Evolutionary conservation across 306 rosid genomes (phyloP), one percentile per base, ranked within the genome.

Genomic region (Fragaria ananassa): DNA sequence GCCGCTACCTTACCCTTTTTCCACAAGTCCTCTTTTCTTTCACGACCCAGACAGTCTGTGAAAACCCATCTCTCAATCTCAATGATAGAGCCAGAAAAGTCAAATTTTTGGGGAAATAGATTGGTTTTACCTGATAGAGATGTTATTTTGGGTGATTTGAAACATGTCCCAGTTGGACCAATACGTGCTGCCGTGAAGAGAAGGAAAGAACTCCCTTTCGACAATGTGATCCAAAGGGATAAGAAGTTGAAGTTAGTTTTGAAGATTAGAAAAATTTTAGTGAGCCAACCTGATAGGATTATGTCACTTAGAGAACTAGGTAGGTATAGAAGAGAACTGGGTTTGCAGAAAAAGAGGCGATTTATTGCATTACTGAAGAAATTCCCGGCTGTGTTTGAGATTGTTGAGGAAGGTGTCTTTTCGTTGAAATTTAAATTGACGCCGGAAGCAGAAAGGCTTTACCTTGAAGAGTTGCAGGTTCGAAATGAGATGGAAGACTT

Each of bases 401-500:
- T 91, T 50, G 74, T 86, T 76, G 96, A 89, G 80, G 93, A 93
- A 78, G 97, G 96, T 56, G 93, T 85, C 39, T 93, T 57, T 74
- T 85, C 93, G 6, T 80, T 93, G 64, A 86, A 89, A 34, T 85
- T 93, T 58, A 93, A 83, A 54, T 71, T 93, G 74, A 88, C 97
- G 0, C 86, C 91, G 0, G 96, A 91, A 79, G 97, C 97, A 1
- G 98, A 93, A 75, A 84, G 87, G 79, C 86, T 91, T 67, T 93
- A 91, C 77, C 67, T 93, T 39, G 97, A 93, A 81, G 98, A 93
- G 79, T 41, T 87, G 83, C 88, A 62, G 83, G 79, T 93, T 78
- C 86, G 88, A 77, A 89, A 91, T 81, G 97, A 87, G 83, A 93
- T 88, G 97, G 98, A 93, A 57, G 93, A 84, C 74, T 72, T 93